Percentiles rank a stretch among this genome's conserved stretches.
Evolutionary conservation across 2,329 filamentous ascomycete genomes (phyloP).

Genomic region (Paecilomyces sp.): DNA sequence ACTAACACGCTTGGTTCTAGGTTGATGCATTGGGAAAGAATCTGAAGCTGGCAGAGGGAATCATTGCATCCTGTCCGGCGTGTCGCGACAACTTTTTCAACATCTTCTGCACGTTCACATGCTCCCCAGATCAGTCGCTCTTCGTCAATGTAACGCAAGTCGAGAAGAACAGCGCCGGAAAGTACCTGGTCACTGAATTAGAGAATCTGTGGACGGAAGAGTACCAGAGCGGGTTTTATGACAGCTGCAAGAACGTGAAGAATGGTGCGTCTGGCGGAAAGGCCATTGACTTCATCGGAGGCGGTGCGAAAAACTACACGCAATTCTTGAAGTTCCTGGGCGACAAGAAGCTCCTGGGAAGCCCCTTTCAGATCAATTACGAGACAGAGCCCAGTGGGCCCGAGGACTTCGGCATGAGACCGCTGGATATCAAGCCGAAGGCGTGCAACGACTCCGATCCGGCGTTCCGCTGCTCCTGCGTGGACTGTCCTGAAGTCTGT

Average conservation of each 20-base stretch:
- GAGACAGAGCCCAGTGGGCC: constrained; percentile 51
- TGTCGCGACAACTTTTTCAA: constrained; percentile 99
- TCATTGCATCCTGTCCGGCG: constrained; percentile 89
- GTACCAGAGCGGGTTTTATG: constrained; percentile 82
- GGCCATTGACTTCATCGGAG: constrained; percentile 93
- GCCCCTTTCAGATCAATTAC: constrained; percentile 98
- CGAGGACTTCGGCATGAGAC: constrained; percentile 61
- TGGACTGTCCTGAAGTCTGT: constrained; percentile 85
- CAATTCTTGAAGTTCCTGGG: constrained; percentile 87
- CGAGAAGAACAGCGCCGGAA: constrained; percentile 45
- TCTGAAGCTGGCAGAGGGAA: constrained; percentile 75
- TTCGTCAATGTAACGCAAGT: constrained; percentile 88
- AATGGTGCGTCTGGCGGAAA: constrained; percentile 90
- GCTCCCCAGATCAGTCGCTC: constrained; percentile 90
- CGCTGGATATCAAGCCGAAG: constrained; percentile 66
- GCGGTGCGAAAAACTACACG: constrained; percentile 83
- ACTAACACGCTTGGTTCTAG: constrained; percentile 37
- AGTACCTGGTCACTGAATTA: constrained; percentile 72
- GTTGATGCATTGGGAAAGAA: constrained; percentile 75
- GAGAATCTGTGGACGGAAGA: constrained; percentile 80
- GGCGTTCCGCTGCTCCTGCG: constrained; percentile 80
- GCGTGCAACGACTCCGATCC: constrained; percentile 86
- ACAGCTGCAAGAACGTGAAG: constrained; percentile 98
- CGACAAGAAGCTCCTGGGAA: constrained; percentile 81
- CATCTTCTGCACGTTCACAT: constrained; percentile 95